Evolutionary conservation across 2,329 filamentous ascomycete species (phyloP).

Genomic region (Aspergillus amoenus): DNA sequence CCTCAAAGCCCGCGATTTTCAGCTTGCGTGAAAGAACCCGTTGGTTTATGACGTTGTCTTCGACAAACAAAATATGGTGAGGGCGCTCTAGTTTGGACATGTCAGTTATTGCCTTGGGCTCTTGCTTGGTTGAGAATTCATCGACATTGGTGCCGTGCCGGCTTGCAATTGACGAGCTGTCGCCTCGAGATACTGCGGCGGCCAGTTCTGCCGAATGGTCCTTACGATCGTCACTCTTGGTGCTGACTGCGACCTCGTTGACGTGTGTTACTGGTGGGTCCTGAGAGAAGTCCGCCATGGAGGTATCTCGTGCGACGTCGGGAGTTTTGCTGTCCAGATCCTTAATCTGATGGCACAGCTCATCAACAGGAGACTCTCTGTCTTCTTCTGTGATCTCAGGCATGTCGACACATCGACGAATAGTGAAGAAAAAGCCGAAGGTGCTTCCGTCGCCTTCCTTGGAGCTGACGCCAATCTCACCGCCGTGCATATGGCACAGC

Average conservation of each 20-base stretch:
- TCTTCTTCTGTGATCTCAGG: neutral
- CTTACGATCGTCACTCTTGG: conserved; percentile 6
- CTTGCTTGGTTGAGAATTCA: neutral
- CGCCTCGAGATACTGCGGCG: neutral
- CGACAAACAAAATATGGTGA: conserved; percentile 39
- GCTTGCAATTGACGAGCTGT: neutral
- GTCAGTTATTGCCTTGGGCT: neutral
- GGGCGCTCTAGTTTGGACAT: neutral
- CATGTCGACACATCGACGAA: conserved; percentile 25
- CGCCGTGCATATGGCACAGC: conserved; percentile 77
- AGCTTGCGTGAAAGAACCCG: conserved; percentile 40
- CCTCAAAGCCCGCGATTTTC: conserved; percentile 33
- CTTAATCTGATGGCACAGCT: conserved; percentile 19
- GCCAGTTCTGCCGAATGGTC: conserved; percentile 13
- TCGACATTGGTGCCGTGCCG: neutral
- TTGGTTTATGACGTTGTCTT: conserved; percentile 47
- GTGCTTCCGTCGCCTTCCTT: conserved; percentile 57
- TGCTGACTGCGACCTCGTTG: conserved; percentile 11
- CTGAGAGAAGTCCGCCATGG: conserved; percentile 13
- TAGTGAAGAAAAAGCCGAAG: conserved; percentile 59
- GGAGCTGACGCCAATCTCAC: conserved; percentile 70
- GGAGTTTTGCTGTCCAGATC: conserved; percentile 20
- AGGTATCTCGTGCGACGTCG: conserved; percentile 13
- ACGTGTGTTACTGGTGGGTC: conserved; percentile 14
- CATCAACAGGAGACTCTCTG: conserved; percentile 10